Evolutionary conservation across 768 basidiomycete species (phyloP), one percentile per base, ranked within the genome.

Genomic region (Macrocybe gigantea): DNA sequence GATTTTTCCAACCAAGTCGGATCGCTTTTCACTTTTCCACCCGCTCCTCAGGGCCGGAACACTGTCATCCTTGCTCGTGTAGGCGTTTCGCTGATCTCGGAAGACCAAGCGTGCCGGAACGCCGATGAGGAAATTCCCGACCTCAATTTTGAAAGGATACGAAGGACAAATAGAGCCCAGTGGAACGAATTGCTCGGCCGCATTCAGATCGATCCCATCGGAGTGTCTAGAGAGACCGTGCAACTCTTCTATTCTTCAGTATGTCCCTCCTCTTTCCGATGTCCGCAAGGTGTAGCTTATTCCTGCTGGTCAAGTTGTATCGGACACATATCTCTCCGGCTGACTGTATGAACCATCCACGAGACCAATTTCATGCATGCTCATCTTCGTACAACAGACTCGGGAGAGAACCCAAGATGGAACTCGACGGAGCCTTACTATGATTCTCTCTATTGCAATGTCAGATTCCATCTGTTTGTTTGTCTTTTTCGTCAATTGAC

Each of bases 381-480:
- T 36, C 7, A 41, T 31, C n/a, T 22, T 11, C 38, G 7, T 12
- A 35, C 31, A 12, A 6, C 45, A 82, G 82, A 83, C 55, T 79
- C 77, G 4, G 81, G 77, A n/a, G 82, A 85, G 60, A 83, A 83
- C 50, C 78, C 81, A 0, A 70, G 69, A 37, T 83, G 81, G 82
- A 71, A 73, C 41, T 83, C 82, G 0, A 71, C 71, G 0, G 82
- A 83, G 51, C 82, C 82, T 1, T 85, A 85, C 52, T 83, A 71
- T 47, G 82, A 85, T 59, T 81, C 82, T 0, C 71, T 82, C 45
- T 83, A 85, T 52, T 85, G 82, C 63, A 83, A 84, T 47, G 82
- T 80, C 5, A 53, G n/a, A 73, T 54, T 7, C 7, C 32, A 42
- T 12, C 44, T 38, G 33, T 32, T 35, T 9, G 42, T 33, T 22